phyloP scores from a whole-genome alignment of 306 rosid genomes.

The Ammopiptanthus mongolicus region DNA sequence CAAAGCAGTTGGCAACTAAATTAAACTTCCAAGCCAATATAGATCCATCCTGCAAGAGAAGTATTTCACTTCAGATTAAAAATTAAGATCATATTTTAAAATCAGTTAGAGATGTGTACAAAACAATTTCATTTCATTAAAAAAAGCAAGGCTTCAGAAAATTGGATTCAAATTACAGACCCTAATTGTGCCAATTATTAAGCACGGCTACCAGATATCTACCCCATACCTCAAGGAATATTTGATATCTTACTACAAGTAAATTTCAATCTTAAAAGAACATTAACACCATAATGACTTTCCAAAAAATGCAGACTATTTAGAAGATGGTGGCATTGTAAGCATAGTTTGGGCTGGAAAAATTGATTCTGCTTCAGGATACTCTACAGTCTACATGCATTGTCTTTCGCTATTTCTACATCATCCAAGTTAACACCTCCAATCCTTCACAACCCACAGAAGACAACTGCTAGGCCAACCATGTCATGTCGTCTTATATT shows the following conservation, averaged over 20 bases:
- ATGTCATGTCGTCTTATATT: neutral
- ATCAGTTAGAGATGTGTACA: neutral
- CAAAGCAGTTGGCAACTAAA: conserved; percentile 61
- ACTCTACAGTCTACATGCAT: neutral
- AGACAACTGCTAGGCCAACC: neutral
- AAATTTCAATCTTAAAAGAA: too few species aligned
- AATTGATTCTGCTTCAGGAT: neutral
- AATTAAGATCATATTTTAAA: neutral
- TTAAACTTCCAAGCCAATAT: conserved; percentile 90
- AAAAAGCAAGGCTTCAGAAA: neutral
- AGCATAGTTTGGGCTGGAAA: neutral
- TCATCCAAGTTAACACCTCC: neutral
- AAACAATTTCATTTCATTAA: neutral
- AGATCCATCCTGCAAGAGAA: conserved; percentile 75
- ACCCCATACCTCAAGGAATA: neutral
- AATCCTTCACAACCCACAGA: neutral
- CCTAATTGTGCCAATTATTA: neutral
- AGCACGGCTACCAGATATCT: neutral
- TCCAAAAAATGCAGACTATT: neutral
- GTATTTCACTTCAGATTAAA: conserved; percentile 16
- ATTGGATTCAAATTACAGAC: neutral
- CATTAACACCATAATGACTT: too few species aligned
- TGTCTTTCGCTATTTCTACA: neutral
- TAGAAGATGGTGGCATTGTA: neutral
- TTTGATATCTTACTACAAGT: neutral